These are phyloP conservation scores for Malus sieversii DNA, from an alignment of 306 rosid genomes.

Conservation along the genomic window DNA sequence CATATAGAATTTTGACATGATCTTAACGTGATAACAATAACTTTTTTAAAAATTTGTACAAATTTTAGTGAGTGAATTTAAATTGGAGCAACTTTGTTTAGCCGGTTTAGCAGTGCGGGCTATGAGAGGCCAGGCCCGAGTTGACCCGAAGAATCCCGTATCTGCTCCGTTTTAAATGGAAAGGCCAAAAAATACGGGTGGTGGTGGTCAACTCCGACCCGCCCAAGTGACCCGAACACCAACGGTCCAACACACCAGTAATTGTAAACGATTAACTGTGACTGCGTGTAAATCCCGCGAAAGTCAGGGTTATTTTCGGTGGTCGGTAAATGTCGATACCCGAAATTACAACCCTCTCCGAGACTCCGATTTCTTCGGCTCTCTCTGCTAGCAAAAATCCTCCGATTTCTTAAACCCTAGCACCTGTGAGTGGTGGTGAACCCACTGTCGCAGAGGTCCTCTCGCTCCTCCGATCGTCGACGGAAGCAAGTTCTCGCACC, in stretches of 20 bases:
- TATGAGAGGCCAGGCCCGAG: neutral
- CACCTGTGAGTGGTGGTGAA: neutral
- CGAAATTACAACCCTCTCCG: neutral
- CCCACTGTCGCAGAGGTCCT: neutral
- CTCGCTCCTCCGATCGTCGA: neutral
- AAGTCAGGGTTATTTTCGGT: neutral
- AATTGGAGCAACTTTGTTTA: no score
- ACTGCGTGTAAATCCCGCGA: neutral
- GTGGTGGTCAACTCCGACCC: no score
- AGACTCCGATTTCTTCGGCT: neutral
- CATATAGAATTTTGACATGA: no score
- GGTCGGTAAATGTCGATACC: neutral
- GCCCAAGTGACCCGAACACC: no score
- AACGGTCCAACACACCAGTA: no score
- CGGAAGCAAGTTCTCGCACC: neutral
- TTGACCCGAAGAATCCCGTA: no score
- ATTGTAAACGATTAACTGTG: neutral
- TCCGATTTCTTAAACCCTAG: slow-evolving; percentile 7
- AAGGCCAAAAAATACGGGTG: no score
- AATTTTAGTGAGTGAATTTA: neutral
- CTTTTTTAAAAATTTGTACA: no score
- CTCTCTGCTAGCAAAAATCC: neutral
- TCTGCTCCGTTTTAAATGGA: no score
- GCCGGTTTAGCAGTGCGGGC: neutral
- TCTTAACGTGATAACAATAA: no score